Conservation (phyloP, 2,329 filamentous ascomycete species). For the Boeremia exigua region DNA sequence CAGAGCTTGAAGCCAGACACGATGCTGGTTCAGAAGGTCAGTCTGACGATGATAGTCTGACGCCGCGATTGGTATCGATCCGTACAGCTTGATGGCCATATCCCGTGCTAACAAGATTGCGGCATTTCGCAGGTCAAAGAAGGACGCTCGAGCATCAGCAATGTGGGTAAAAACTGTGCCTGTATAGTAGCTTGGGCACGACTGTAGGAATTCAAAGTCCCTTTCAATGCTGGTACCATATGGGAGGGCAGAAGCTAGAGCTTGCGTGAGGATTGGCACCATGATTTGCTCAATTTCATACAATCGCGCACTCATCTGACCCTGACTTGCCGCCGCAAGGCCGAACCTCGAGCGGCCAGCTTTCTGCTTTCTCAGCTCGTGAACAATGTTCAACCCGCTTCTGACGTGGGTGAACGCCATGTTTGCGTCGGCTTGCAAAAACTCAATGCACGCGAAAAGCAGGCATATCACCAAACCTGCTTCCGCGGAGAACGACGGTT, state of each 20-base stretch:
- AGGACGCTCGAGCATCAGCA: conserved; percentile 11
- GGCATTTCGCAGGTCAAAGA: conserved; percentile 18
- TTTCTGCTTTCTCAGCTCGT: conserved; percentile 7
- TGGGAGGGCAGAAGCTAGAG: conserved; percentile 20
- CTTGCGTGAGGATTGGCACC: conserved; percentile 23
- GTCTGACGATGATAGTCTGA: conserved; percentile 6
- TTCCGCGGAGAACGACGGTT: conserved; percentile 36
- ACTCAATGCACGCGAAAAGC: conserved; percentile 51
- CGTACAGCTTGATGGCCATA: conserved; percentile 7
- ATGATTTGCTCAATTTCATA: conserved; percentile 20
- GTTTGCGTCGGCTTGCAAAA: conserved; percentile 48
- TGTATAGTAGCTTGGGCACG: conserved; percentile 3
- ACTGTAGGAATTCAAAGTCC: conserved; percentile 4
- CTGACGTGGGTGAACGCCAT: conserved; percentile 50
- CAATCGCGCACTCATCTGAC: not conserved
- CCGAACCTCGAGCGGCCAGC: not conserved
- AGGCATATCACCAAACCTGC: conserved; percentile 49
- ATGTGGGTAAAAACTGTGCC: conserved; percentile 10
- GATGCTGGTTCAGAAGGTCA: not conserved
- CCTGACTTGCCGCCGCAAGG: not conserved
- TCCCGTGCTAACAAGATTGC: conserved; percentile 10
- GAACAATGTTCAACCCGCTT: conserved; percentile 49
- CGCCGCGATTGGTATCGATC: not conserved
- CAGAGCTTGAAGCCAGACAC: conserved; percentile 10
- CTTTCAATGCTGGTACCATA: conserved; percentile 16